Conservation (phyloP, 2,329 filamentous ascomycete species). For the Colletotrichum gigasporum region DNA sequence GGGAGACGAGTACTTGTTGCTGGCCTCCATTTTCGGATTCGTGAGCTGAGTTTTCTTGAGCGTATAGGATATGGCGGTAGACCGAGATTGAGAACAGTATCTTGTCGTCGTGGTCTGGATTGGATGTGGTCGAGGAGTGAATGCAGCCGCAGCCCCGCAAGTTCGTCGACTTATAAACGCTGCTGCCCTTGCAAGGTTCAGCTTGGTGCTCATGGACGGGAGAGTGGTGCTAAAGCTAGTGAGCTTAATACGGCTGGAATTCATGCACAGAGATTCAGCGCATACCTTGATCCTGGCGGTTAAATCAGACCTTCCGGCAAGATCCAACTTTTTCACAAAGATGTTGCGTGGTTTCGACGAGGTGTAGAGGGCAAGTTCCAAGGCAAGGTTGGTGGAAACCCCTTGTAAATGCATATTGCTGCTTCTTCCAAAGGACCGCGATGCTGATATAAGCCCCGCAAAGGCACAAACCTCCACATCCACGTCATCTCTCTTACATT, state of each 20-base stretch:
- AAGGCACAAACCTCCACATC: slow-evolving; percentile 7
- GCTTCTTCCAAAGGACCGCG: background rate
- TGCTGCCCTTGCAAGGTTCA: slow-evolving; percentile 22
- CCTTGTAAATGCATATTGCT: slow-evolving; percentile 15
- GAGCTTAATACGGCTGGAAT: background rate
- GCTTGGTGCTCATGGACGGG: slow-evolving; percentile 10
- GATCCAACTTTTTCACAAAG: background rate
- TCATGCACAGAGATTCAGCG: background rate
- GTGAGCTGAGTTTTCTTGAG: background rate
- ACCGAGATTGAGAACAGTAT: background rate
- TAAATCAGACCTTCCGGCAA: background rate
- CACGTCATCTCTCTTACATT: background rate
- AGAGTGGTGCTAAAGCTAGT: background rate
- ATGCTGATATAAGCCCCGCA: slow-evolving; percentile 15
- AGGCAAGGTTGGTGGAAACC: background rate
- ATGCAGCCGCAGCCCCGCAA: slow-evolving; percentile 5
- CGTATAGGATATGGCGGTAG: background rate
- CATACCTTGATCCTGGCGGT: background rate
- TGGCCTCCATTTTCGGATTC: slow-evolving; percentile 5
- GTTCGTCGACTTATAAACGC: slow-evolving; percentile 27
- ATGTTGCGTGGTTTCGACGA: background rate
- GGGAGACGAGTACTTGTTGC: slow-evolving; percentile 33
- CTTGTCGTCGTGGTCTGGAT: background rate
- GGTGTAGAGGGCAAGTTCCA: background rate
- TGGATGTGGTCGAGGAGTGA: background rate